phyloP scores from a whole-genome alignment of 345 rosid genomes.

The Triadica sebifera region DNA sequence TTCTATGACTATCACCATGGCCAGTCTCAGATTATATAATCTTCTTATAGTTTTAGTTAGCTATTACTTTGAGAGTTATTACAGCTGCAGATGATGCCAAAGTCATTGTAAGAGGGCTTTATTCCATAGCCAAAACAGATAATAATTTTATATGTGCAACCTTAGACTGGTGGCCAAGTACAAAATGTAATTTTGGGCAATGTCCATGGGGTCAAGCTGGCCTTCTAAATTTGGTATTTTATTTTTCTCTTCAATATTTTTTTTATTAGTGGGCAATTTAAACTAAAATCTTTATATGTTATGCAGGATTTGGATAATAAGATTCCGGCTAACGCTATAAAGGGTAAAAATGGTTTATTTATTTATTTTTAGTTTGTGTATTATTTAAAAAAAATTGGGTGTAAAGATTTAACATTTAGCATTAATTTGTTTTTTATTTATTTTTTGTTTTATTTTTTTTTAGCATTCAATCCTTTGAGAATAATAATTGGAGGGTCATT shows the following conservation, averaged over 20 bases:
- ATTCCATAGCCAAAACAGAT: constrained; percentile 43
- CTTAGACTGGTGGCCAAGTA: constrained; percentile 65
- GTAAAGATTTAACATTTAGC: neutral
- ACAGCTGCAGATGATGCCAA: constrained; percentile 16
- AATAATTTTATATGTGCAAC: constrained; percentile 57
- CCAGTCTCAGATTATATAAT: neutral
- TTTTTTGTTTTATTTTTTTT: neutral
- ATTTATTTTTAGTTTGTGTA: no score
- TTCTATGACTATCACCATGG: neutral
- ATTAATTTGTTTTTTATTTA: neutral
- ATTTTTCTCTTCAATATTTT: neutral
- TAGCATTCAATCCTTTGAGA: constrained; percentile 50
- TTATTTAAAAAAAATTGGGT: neutral
- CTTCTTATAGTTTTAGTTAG: neutral
- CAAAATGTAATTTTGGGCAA: constrained; percentile 52
- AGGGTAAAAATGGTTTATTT: constrained; percentile 34
- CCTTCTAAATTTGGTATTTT: constrained; percentile 44
- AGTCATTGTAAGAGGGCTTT: constrained; percentile 36
- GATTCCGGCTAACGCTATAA: constrained; percentile 46
- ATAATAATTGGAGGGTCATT: constrained; percentile 49
- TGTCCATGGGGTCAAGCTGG: constrained; percentile 66
- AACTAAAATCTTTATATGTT: no score
- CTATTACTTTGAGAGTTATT: neutral
- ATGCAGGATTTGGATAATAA: constrained; percentile 48
- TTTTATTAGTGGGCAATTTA: neutral